Percentiles rank a stretch among this genome's conserved stretches.
Conservation (phyloP, 1,284 basidiomycete genomes). For the Ganoderma lucidum region DNA sequence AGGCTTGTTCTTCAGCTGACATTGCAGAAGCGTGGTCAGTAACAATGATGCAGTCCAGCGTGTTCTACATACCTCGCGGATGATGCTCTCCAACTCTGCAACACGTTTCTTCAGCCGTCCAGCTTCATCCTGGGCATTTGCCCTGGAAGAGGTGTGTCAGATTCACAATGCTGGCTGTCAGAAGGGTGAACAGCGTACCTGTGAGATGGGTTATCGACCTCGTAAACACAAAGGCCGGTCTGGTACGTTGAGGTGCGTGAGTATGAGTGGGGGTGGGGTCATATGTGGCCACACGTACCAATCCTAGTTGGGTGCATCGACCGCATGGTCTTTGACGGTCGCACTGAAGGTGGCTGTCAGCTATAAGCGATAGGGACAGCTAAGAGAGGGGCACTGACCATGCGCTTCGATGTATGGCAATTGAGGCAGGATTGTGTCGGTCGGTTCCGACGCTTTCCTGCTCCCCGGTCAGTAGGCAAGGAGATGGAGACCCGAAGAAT, state of each 20-base stretch:
- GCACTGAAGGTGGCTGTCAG: conserved; percentile 52
- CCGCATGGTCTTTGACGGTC: conserved; percentile 77
- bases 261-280: background rate
- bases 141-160: conserved; percentile 30
- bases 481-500: background rate
- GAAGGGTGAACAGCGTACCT: conserved; percentile 41
- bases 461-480: conserved; percentile 1
- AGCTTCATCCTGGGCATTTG: conserved; percentile 61
- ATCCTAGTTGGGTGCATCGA: conserved; percentile 75
- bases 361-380: conserved; percentile 5
- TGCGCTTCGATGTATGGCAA: conserved; percentile 82
- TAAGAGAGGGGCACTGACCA: conserved; percentile 56
- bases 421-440: conserved; percentile 74
- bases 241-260: conserved; percentile 38
- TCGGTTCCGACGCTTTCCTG: conserved; percentile 61
- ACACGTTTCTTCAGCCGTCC: conserved; percentile 76
- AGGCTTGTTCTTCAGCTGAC: conserved; percentile 71
- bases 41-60: conserved; percentile 6
- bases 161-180: background rate
- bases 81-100: conserved; percentile 84
- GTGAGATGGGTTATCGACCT: conserved; percentile 80
- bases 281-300: conserved; percentile 51
- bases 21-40: conserved; percentile 12
- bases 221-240: conserved; percentile 87
- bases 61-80: conserved; percentile 65